Percentiles rank a stretch among this genome's conserved stretches.
Evolutionary conservation across 1,284 basidiomycete species (phyloP).

Genomic region (Farysia itapuensis): DNA sequence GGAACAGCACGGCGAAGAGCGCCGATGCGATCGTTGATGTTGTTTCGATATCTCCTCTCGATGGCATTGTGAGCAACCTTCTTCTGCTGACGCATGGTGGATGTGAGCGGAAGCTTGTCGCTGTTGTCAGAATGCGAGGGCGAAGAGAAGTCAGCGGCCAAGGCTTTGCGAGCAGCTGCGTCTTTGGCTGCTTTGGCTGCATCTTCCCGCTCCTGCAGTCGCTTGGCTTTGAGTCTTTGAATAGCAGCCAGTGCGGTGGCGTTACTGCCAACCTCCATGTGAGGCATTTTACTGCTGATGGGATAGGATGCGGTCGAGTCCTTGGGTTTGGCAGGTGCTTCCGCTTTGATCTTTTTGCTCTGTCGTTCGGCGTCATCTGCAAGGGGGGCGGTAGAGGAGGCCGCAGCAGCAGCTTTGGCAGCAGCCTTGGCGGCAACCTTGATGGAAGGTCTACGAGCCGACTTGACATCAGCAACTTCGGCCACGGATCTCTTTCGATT

Average conservation of each 20-base stretch:
- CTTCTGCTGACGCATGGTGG: slow-evolving; percentile 36
- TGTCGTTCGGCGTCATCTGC: slow-evolving; percentile 3
- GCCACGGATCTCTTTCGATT: background rate
- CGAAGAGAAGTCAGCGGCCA: background rate
- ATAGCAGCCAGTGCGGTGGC: slow-evolving; percentile 45
- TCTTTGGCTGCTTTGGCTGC: slow-evolving; percentile 21
- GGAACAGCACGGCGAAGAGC: slow-evolving; percentile 73
- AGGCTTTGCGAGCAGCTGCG: slow-evolving; percentile 2
- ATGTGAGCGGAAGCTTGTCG: slow-evolving; percentile 19
- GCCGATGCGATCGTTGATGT: slow-evolving; percentile 58
- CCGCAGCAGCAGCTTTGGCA: slow-evolving; percentile 1
- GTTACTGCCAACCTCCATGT: slow-evolving; percentile 49
- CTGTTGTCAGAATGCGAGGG: background rate
- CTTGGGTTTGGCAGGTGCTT: slow-evolving; percentile 5
- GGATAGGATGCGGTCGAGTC: too few species aligned
- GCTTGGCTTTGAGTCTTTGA: slow-evolving; percentile 38
- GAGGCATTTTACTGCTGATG: slow-evolving; percentile 34
- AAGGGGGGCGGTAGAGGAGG: background rate
- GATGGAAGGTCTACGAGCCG: background rate
- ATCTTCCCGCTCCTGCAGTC: slow-evolving; percentile 22
- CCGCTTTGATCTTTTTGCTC: slow-evolving; percentile 20
- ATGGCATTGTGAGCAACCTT: slow-evolving; percentile 58
- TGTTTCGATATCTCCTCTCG: slow-evolving; percentile 57
- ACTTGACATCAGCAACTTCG: background rate
- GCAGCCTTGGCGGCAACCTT: slow-evolving; percentile 7